Evolutionary conservation across 2,329 filamentous ascomycete genomes (phyloP).

Genomic region (Akanthomyces uredinophilus): DNA sequence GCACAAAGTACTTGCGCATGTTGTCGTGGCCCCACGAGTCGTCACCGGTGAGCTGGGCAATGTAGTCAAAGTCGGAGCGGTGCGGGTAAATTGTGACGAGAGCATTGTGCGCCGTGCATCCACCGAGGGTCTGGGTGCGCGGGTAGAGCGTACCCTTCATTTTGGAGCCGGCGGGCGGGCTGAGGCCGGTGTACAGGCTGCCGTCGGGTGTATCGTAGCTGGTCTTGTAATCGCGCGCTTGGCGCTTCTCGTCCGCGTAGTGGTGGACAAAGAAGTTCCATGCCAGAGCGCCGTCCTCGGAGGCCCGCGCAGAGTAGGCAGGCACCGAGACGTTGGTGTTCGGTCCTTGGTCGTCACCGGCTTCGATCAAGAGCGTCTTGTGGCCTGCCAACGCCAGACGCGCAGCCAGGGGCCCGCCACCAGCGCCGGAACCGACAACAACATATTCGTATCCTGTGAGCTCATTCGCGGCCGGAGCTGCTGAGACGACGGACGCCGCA

Average conservation of each 20-base stretch:
- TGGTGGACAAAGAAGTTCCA: slow-evolving; percentile 64
- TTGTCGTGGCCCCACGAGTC: slow-evolving; percentile 48
- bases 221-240: slow-evolving; percentile 54
- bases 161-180: slow-evolving; percentile 46
- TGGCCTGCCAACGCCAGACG: slow-evolving; percentile 55
- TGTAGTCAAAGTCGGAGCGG: slow-evolving; percentile 47
- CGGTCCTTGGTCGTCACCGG: slow-evolving; percentile 51
- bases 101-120: slow-evolving; percentile 53
- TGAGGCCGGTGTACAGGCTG: slow-evolving; percentile 46
- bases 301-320: slow-evolving; percentile 46
- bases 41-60: slow-evolving; percentile 51
- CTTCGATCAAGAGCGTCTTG: slow-evolving; percentile 56
- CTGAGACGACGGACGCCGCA: slow-evolving; percentile 17
- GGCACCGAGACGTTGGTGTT: slow-evolving; percentile 48
- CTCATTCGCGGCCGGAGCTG: slow-evolving; percentile 19
- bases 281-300: slow-evolving; percentile 49
- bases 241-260: slow-evolving; percentile 48
- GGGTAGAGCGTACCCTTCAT: slow-evolving; percentile 54
- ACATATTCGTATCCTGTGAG: slow-evolving; percentile 53
- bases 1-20: slow-evolving; percentile 53
- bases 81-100: slow-evolving; percentile 48
- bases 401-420: slow-evolving; percentile 53
- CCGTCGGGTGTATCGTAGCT: slow-evolving; percentile 49
- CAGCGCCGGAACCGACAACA: slow-evolving; percentile 56
- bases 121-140: slow-evolving; percentile 50